phyloP scores from a whole-genome alignment of 108 stramenopile species.

The Conticribra guillardii region DNA sequence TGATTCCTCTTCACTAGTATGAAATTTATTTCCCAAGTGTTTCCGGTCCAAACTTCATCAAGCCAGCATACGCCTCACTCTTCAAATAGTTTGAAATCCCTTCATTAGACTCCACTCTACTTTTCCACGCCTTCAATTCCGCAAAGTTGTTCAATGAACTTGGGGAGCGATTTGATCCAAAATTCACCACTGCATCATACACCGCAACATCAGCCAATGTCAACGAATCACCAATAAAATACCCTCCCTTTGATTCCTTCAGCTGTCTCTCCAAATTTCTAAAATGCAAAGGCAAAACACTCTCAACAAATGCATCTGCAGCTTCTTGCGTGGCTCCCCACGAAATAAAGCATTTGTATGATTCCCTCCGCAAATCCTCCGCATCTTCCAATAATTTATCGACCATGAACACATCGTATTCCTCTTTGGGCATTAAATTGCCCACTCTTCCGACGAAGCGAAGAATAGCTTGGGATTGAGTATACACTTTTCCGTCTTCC shows the following conservation, averaged over 20 bases:
- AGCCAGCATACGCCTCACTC: conserved; percentile 18
- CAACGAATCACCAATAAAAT: conserved; percentile 28
- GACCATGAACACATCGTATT: conserved; percentile 19
- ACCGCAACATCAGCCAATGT: conserved; percentile 41
- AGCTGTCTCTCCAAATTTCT: conserved; percentile 48
- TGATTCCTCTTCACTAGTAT: background rate
- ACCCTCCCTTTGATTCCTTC: conserved; percentile 20
- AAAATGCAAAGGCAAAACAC: conserved; percentile 37
- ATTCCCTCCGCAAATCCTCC: conserved; percentile 30
- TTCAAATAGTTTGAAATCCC: conserved; percentile 30
- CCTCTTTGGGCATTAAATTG: conserved; percentile 17
- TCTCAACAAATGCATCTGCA: conserved; percentile 26
- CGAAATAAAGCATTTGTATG: conserved; percentile 29
- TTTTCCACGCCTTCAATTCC: conserved; percentile 25
- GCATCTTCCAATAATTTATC: conserved; percentile 44
- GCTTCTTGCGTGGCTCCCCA: conserved; percentile 38
- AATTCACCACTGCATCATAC: conserved; percentile 41
- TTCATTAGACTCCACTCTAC: conserved; percentile 23
- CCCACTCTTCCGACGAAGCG: conserved; percentile 41
- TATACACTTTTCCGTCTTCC: conserved; percentile 34
- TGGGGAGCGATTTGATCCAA: conserved; percentile 24
- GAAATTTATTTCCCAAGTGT: conserved; percentile 20
- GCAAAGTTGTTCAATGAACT: conserved; percentile 19
- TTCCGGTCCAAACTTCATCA: conserved; percentile 33
- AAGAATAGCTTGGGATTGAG: conserved; percentile 42